Evolutionary conservation across 257 asterid species (phyloP).

Genomic region (Avicennia marina): DNA sequence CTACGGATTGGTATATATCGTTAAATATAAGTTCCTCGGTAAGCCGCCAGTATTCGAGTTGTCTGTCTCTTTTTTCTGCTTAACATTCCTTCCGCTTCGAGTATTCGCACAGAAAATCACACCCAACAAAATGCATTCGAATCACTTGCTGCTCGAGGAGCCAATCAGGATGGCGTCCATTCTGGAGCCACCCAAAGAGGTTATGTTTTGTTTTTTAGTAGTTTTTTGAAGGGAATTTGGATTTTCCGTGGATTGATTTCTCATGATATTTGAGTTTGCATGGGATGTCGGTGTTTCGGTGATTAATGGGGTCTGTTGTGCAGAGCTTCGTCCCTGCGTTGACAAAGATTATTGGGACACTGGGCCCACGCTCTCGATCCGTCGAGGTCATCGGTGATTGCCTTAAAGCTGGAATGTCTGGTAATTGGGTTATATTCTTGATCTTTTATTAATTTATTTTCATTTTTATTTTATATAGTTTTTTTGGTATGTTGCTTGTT

Average conservation of each 20-base stretch:
- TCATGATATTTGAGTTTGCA: constrained; percentile 7
- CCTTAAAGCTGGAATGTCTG: constrained; percentile 66
- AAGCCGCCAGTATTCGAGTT: too few species aligned
- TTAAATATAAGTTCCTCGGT: too few species aligned
- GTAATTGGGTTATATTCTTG: constrained; percentile 14
- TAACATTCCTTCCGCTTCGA: too few species aligned
- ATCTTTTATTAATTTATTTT: background rate
- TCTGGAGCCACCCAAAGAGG: constrained; percentile 81
- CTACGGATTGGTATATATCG: too few species aligned
- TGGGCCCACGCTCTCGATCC: constrained; percentile 69
- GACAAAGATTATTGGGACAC: constrained; percentile 75
- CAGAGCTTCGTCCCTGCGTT: constrained; percentile 53
- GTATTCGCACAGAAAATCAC: too few species aligned
- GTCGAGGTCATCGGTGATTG: constrained; percentile 56
- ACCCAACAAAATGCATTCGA: constrained; percentile 84
- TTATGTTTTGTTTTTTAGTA: background rate
- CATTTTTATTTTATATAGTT: background rate
- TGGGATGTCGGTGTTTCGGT: constrained; percentile 5
- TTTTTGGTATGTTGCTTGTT: too few species aligned
- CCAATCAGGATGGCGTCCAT: constrained; percentile 95
- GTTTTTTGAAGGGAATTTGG: constrained; percentile 5
- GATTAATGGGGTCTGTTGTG: constrained; percentile 3
- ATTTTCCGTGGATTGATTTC: constrained; percentile 17
- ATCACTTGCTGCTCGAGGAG: constrained; percentile 81
- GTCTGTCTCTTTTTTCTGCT: too few species aligned